phyloP scores from a whole-genome alignment of 371 early-diverging fungal species.

The Mucor racemosus region DNA sequence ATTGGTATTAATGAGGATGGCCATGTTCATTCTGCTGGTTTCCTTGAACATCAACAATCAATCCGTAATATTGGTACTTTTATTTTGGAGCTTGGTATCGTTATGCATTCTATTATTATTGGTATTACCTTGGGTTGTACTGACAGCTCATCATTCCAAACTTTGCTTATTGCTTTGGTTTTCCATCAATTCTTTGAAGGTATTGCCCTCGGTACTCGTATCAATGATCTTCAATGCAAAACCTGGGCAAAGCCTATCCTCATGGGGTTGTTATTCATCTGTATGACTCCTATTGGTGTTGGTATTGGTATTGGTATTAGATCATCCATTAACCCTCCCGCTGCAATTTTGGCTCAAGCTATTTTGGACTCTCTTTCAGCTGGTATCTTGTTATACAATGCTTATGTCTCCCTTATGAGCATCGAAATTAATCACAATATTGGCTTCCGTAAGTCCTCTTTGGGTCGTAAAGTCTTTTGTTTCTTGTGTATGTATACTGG shows the following conservation, averaged over 20 bases:
- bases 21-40: constrained; percentile 55
- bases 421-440: constrained; percentile 68
- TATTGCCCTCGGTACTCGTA: constrained; percentile 78
- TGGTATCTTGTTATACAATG: constrained; percentile 82
- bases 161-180: constrained; percentile 73
- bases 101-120: constrained; percentile 81
- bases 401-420: constrained; percentile 75
- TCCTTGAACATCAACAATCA: constrained; percentile 38
- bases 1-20: constrained; percentile 33
- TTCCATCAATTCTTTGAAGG: constrained; percentile 95
- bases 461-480: constrained; percentile 44
- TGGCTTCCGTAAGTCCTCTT: constrained; percentile 50
- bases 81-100: constrained; percentile 83
- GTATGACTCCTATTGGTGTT: constrained; percentile 80
- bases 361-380: constrained; percentile 78
- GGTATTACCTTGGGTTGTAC: constrained; percentile 68
- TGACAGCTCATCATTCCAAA: constrained; percentile 29
- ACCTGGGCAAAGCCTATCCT: constrained; percentile 39
- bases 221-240: constrained; percentile 69
- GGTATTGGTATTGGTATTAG: constrained; percentile 77
- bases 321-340: constrained; percentile 56
- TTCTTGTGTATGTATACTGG: constrained; percentile 66
- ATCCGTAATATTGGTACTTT: constrained; percentile 47
- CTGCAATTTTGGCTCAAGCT: constrained; percentile 70
- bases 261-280: constrained; percentile 48